Evolutionary conservation across 129 eudicot genomes (phyloP), one percentile per base, ranked within the genome.

Genomic region (Solidago caesia): DNA sequence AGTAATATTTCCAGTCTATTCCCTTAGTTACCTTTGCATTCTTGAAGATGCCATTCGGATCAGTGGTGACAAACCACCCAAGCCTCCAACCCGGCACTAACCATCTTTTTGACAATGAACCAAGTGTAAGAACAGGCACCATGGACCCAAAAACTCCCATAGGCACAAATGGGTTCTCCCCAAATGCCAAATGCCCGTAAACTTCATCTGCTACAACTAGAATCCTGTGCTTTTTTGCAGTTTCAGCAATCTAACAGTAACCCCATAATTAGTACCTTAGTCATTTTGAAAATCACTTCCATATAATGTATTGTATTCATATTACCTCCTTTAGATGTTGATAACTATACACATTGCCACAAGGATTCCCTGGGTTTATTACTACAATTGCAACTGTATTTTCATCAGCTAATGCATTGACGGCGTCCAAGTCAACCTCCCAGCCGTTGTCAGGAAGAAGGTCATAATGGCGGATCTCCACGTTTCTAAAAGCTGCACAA

Each of bases 351-450:
- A 94, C 99, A 79, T 94, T 94, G 45, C 99, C 99, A 78, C 99
- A 94, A n/a, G 99, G 99, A 80, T 94, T 94, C 25, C 97, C 99
- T 0, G 99, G 98, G 82, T 94, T 94, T 59, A 94, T 94, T 71
- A 94, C 61, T 25, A 91, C 99, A 46, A 94, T 75, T 27, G 90
- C 99, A 69, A 91, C 91, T 0, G 99, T 94, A 43, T 88, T 85
- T 5, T 86, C 84, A 74, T 94, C 97, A 2, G 80, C 88, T 11
- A 94, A 82, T 65, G 79, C 77, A 79, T 91, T 86, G 53, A 91
- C 80, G 8, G 86, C 82, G 42, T 80, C 79, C 1, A 94, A 81
- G 74, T 94, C 89, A 46, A 87, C 88, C 82, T 94, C 97, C 97
- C 99, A 94, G 3, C 82, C 84, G n/a, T 75, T 84, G 0, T 91